These are phyloP conservation scores for Claviceps citrina DNA, from an alignment of 2,329 filamentous ascomycete genomes.

Conservation along the genomic window DNA sequence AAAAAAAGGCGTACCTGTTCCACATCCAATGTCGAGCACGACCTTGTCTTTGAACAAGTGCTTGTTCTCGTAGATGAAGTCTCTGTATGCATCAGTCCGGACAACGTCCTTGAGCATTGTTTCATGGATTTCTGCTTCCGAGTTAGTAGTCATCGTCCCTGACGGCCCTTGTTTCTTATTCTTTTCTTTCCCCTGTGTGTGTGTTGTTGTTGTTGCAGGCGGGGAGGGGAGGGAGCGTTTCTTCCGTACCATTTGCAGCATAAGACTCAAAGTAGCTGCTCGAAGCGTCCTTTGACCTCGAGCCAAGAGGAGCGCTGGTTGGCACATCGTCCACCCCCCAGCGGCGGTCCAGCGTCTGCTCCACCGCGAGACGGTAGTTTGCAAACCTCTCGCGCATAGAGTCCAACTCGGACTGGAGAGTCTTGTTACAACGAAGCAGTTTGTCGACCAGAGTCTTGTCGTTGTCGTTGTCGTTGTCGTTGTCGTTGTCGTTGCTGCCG, in stretches of 20 bases:
- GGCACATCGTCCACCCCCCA: slow-evolving; percentile 37
- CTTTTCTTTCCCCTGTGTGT: background rate
- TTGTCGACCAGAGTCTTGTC: slow-evolving; percentile 18
- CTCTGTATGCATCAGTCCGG: slow-evolving; percentile 79
- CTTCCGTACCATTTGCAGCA: slow-evolving; percentile 40
- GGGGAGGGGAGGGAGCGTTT: too few species aligned
- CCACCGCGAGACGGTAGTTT: slow-evolving; percentile 49
- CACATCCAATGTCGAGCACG: slow-evolving; percentile 83
- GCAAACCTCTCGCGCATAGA: slow-evolving; percentile 45
- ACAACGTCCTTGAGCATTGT: slow-evolving; percentile 87
- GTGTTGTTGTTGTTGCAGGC: background rate
- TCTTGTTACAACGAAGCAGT: slow-evolving; percentile 32
- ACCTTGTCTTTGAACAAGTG: slow-evolving; percentile 71
- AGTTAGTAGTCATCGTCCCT: too few species aligned
- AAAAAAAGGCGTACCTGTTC: slow-evolving; percentile 47
- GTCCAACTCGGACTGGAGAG: slow-evolving; percentile 46
- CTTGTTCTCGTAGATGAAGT: slow-evolving; percentile 90
- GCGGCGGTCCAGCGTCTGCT: slow-evolving; percentile 50
- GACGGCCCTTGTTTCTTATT: too few species aligned
- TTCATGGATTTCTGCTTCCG: slow-evolving; percentile 68
- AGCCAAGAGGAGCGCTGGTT: background rate
- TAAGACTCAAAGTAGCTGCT: slow-evolving; percentile 47
- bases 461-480: too few species aligned
- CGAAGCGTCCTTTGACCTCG: slow-evolving; percentile 16
- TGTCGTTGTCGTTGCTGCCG: too few species aligned